Evolutionary conservation across 805 yeast genomes (phyloP).

Genomic region (Starmerella geochares): DNA sequence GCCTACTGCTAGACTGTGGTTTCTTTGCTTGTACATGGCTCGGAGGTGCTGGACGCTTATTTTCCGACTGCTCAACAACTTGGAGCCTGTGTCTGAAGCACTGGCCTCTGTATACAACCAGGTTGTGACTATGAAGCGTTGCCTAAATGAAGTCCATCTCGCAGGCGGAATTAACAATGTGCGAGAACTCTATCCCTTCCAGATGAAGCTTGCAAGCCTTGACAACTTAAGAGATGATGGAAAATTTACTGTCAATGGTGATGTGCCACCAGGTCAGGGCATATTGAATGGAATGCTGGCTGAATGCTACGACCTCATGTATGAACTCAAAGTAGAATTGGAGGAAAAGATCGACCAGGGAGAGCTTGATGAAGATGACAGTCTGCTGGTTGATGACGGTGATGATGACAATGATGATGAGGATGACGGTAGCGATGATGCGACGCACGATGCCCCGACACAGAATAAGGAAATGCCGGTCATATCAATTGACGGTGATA

Average conservation of each 20-base stretch:
- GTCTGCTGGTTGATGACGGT: conserved; percentile 16
- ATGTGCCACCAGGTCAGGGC: conserved; percentile 97
- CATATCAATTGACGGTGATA: background rate
- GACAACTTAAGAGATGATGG: conserved; percentile 86
- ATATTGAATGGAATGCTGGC: conserved; percentile 81
- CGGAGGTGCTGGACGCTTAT: conserved; percentile 87
- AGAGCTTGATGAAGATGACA: conserved; percentile 15
- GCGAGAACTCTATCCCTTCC: conserved; percentile 90
- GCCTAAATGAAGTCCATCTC: conserved; percentile 78
- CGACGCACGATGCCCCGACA: background rate
- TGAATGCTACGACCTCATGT: conserved; percentile 87
- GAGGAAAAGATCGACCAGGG: conserved; percentile 23
- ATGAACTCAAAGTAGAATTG: conserved; percentile 58
- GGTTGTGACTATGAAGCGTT: conserved; percentile 78
- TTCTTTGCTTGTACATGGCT: conserved; percentile 44
- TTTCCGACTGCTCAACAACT: conserved; percentile 76
- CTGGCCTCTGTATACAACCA: conserved; percentile 90
- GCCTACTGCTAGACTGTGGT: background rate
- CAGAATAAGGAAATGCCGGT: background rate
- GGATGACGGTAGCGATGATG: background rate
- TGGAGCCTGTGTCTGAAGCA: conserved; percentile 93
- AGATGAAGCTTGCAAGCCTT: conserved; percentile 80
- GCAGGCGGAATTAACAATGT: conserved; percentile 83
- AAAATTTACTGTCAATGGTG: conserved; percentile 74
- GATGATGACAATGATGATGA: conserved; percentile 9